These are phyloP conservation scores for Gossypium rotundifolium DNA, from an alignment of 345 rosid genomes.

Conservation along the genomic window DNA sequence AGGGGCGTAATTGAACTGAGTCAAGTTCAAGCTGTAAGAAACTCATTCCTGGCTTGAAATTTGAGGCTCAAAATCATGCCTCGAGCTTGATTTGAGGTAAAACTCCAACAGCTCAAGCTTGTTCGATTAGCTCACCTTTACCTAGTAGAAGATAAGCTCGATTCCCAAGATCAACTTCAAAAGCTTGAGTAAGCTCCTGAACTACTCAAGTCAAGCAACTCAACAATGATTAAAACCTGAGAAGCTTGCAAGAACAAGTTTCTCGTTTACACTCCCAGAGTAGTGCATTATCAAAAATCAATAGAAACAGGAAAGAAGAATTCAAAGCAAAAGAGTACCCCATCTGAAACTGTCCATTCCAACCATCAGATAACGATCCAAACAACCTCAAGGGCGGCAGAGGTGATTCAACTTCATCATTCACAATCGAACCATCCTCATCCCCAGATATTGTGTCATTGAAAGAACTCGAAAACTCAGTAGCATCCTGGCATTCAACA, in stretches of 20 bases:
- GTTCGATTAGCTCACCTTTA: neutral
- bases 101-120: neutral
- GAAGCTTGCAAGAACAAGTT: neutral
- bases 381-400: neutral
- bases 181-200: neutral
- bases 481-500: neutral
- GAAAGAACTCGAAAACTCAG: constrained; percentile 9
- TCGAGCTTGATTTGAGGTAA: neutral
- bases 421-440: neutral
- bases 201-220: neutral
- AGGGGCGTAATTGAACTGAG: neutral
- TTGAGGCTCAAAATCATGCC: neutral
- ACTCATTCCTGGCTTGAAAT: neutral
- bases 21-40: neutral
- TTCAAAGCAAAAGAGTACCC: neutral
- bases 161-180: neutral
- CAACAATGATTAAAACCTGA: neutral
- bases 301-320: neutral
- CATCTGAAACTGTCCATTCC: neutral
- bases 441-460: neutral
- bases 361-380: neutral
- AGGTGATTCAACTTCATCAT: constrained; percentile 6
- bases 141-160: neutral
- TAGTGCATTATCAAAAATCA: neutral
- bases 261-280: neutral